A percentile compares a stretch with the other conserved stretches of the same genome.
Conservation (phyloP, 148 eudicot genomes). For the Rhododendron ovatum region DNA sequence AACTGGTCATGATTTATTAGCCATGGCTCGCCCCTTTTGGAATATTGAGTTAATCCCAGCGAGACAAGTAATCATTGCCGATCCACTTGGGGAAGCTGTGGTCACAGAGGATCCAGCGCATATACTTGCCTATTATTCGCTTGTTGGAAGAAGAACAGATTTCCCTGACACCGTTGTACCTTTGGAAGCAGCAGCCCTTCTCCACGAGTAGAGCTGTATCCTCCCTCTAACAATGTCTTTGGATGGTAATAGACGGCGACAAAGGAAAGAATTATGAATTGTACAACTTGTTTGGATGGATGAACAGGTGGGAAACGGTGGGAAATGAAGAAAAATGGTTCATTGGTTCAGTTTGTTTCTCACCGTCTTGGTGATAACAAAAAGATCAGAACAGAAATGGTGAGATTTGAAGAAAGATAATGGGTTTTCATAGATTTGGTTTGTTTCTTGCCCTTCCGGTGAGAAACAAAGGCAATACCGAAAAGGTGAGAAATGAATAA, state of each 20-base stretch:
- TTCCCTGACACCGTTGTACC: conserved; percentile 56
- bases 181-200: conserved; percentile 14
- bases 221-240: neutral
- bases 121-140: conserved; percentile 77
- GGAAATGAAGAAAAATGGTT: neutral
- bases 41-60: conserved; percentile 76
- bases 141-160: conserved; percentile 72
- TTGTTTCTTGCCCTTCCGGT: neutral
- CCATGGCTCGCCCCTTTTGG: conserved; percentile 68
- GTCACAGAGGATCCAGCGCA: conserved; percentile 57
- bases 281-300: neutral
- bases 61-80: conserved; percentile 26
- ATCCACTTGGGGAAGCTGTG: conserved; percentile 25
- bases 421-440: neutral
- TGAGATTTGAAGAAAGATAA: neutral
- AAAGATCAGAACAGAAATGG: neutral
- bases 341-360: neutral
- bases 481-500: neutral
- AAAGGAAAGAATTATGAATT: neutral
- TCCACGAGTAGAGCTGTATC: conserved; percentile 5
- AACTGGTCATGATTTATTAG: conserved; percentile 39
- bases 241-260: neutral
- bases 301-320: neutral
- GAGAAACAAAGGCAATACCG: neutral
- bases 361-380: neutral